Base-by-base conservation (phyloP, 176 grass and related monocot species). In the Guadua angustifolia region DNA sequence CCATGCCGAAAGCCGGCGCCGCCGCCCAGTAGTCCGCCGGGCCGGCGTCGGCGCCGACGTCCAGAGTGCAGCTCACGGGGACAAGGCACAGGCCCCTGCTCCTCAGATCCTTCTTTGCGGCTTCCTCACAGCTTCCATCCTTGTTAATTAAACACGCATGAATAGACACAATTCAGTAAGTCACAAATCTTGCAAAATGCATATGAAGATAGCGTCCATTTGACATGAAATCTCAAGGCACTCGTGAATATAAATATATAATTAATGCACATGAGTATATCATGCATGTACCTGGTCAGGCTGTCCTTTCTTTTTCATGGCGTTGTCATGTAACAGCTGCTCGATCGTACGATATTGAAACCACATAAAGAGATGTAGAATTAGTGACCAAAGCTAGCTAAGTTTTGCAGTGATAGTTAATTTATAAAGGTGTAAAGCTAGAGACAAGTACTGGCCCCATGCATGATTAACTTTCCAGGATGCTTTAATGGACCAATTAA, bases 41-140 rank as follows among this genome's bases (percentile, higher is more conserved):
- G 44, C 86, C 80, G 40, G 82, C 39, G 63, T 89, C 95, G 0
- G 57, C 82, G 35, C 85, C 85, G 18, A 98, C 57, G 68, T 93
- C 84, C 75, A 92, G 50, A 4, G 91, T 91, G 85, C 88, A 95
- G 82, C 91, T 93, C 29, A 93, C 80, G 3, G 95, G 95, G 47
- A 98, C 89, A 6, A 98, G 93, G 89, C 95, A 98, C 33, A 98
- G 50, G 6, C 95, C 95, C 85, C 89, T 91, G 39, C 91, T 98
- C 74, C 79, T 92, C 77, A 98, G 70, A 84, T 94, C 91, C 60
- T 82, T 93, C 84, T 85, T 93, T n/a, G 17, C 26, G 33, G 61
- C 45, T 78, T 79, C 86, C 18, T 86, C 87, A 22, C 77, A 81
- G 76, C 74, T 80, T 49, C 39, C 78, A 57, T 90, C 81, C 89